Percentiles rank a stretch among this genome's conserved stretches.
phyloP scores from a whole-genome alignment of 495 filamentous ascomycete genomes.

The Neurospora sp. region DNA sequence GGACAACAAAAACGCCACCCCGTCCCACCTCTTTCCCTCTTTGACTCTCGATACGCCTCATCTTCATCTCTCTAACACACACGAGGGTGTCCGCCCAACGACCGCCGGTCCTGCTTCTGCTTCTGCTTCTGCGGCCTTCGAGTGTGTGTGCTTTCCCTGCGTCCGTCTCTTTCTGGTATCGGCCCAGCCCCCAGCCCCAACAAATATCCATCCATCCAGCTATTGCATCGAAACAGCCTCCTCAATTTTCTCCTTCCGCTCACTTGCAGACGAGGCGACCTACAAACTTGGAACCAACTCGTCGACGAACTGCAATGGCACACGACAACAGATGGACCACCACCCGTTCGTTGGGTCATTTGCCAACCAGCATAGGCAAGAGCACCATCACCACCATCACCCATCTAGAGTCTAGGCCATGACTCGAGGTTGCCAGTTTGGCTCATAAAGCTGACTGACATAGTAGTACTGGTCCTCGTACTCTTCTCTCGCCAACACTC shows the following conservation, averaged over 20 bases:
- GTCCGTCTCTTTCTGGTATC: background rate
- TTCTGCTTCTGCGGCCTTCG: background rate
- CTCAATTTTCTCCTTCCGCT: background rate
- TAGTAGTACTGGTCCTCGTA: conserved; percentile 43
- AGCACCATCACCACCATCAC: background rate
- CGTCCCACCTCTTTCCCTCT: background rate
- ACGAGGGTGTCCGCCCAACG: background rate
- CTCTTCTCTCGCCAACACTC: conserved; percentile 22
- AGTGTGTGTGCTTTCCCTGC: background rate
- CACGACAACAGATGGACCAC: background rate
- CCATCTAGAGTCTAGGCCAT: conserved; percentile 21
- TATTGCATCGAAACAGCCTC: background rate
- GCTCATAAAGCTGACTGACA: conserved; percentile 42
- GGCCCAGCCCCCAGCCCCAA: background rate
- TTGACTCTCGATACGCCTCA: background rate
- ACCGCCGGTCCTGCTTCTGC: background rate
- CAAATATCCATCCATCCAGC: background rate
- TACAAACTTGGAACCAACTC: background rate
- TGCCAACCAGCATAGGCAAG: background rate
- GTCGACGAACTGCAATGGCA: background rate
- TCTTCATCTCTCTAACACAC: background rate
- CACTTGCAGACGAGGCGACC: background rate
- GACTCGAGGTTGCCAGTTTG: conserved; percentile 37
- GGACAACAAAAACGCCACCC: background rate
- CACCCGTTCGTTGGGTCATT: background rate